Evolutionary conservation across 441 rosid genomes (phyloP).

Genomic region (Pelargonium citronellum): DNA sequence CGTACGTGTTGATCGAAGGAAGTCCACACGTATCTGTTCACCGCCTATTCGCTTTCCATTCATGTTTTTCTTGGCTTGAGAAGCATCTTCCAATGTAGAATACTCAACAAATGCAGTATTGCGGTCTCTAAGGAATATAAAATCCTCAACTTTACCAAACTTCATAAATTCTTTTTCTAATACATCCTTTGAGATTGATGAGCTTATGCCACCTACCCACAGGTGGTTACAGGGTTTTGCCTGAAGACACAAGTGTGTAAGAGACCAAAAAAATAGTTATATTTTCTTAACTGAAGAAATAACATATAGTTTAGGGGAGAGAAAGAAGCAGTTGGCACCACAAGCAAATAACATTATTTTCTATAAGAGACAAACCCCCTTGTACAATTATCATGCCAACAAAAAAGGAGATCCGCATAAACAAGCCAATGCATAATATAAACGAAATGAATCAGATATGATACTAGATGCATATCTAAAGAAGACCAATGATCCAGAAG

Average conservation of each 20-base stretch:
- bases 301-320: neutral
- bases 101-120: constrained; percentile 70
- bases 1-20: constrained; percentile 58
- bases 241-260: constrained; percentile 34
- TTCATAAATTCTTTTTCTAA: constrained; percentile 67
- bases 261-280: constrained; percentile 4
- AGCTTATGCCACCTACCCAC: constrained; percentile 91
- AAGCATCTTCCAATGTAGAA: constrained; percentile 59
- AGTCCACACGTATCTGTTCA: constrained; percentile 83
- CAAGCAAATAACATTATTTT: neutral
- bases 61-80: constrained; percentile 69
- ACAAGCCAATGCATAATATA: neutral
- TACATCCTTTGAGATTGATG: constrained; percentile 54
- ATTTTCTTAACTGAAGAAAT: constrained; percentile 4
- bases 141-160: constrained; percentile 75
- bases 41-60: constrained; percentile 74
- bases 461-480: neutral
- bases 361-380: neutral
- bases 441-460: neutral
- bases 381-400: neutral
- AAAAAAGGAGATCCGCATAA: neutral
- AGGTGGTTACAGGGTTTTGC: constrained; percentile 73
- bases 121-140: constrained; percentile 69
- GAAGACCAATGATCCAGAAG: neutral
- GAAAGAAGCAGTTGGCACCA: neutral